phyloP scores from a whole-genome alignment of 75 land plant genomes.

The Cunninghamia lanceolata region DNA sequence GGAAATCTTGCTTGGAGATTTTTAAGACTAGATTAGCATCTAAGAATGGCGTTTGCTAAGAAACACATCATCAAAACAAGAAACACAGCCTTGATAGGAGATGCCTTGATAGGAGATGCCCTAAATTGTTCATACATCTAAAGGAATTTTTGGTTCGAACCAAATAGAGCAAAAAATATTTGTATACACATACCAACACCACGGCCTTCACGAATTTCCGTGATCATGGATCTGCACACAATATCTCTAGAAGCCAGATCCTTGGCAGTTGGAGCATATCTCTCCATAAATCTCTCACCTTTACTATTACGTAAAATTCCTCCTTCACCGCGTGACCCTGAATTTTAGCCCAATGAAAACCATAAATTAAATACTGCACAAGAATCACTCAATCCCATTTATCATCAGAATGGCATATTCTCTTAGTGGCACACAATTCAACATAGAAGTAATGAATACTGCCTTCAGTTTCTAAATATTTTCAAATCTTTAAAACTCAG shows the following conservation, averaged over 20 bases:
- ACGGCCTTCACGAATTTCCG: conserved; percentile 95
- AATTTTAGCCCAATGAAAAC: background rate
- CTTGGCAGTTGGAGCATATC: conserved; percentile 97
- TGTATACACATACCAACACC: conserved; percentile 64
- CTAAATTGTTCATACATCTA: background rate
- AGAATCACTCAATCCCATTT: background rate
- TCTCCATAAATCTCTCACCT: conserved; percentile 97
- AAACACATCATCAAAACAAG: background rate
- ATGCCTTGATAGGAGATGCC: background rate
- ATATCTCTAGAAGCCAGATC: conserved; percentile 98
- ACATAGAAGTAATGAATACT: background rate
- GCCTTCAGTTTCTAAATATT: background rate
- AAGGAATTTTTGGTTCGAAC: background rate
- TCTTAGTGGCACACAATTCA: background rate
- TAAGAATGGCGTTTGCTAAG: background rate
- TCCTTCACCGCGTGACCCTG: conserved; percentile 99
- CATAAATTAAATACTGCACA: conserved; percentile 1
- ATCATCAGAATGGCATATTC: background rate
- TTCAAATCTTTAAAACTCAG: background rate
- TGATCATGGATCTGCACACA: conserved; percentile 93
- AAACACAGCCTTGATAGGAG: background rate
- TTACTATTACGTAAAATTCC: conserved; percentile 94
- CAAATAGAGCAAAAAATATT: conserved; percentile 1
- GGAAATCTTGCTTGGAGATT: background rate
- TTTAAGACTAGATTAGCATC: background rate